Evolutionary conservation across 352 stramenopile genomes (phyloP).

Genomic region (Pythium vanterpoolii): DNA sequence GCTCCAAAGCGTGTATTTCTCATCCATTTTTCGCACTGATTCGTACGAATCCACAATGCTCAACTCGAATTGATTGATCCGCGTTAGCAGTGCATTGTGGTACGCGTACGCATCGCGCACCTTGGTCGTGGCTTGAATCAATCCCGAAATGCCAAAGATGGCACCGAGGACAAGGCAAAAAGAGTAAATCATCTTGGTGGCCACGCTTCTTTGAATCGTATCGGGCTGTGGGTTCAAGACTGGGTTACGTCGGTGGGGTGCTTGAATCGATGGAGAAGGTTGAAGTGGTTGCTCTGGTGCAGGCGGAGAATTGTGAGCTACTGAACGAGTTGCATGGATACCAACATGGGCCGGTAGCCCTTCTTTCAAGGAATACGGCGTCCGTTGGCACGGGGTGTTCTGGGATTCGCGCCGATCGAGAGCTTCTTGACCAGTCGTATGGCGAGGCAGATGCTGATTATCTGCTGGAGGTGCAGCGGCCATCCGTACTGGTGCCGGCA

Average conservation of each 20-base stretch:
- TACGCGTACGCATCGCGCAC: constrained; percentile 63
- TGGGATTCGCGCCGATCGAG: not conserved
- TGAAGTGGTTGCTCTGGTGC: not conserved
- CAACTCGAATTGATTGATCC: constrained; percentile 55
- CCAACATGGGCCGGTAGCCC: not conserved
- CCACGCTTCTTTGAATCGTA: constrained; percentile 15
- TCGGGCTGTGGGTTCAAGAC: constrained; percentile 16
- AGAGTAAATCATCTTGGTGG: constrained; percentile 28
- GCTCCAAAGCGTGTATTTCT: constrained; percentile 69
- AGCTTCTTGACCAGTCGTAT: not conserved
- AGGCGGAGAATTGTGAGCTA: not conserved
- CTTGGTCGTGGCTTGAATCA: constrained; percentile 45
- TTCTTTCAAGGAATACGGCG: not conserved
- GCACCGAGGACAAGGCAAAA: constrained; percentile 38
- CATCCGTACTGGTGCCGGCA: not conserved
- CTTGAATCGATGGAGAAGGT: not conserved
- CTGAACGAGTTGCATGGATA: not conserved
- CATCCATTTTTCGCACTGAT: constrained; percentile 60
- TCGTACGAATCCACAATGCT: constrained; percentile 66
- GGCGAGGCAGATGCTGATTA: not conserved
- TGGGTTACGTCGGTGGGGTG: not conserved
- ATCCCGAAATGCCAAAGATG: constrained; percentile 49
- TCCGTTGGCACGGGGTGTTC: not conserved
- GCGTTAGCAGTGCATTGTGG: constrained; percentile 48
- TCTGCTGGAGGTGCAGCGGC: not conserved